A percentile compares a stretch with the other conserved stretches of the same genome.
phyloP scores from a whole-genome alignment of 306 rosid species.

The Glycyrrhiza uralensis region DNA sequence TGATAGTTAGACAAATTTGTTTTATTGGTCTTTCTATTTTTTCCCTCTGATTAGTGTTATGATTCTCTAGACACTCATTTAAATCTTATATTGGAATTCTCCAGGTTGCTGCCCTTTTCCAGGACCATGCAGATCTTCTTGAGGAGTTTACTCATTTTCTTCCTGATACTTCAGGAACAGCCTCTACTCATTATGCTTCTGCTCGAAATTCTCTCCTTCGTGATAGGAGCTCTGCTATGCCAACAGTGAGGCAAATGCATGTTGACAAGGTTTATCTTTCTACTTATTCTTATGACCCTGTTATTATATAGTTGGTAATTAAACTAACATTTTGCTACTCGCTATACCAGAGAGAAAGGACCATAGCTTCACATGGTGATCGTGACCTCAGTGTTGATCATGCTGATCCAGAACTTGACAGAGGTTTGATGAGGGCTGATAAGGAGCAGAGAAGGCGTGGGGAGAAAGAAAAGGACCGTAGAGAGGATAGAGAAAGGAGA shows the following conservation, averaged over 20 bases:
- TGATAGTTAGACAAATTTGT: not conserved
- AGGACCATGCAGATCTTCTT: slow-evolving; percentile 80
- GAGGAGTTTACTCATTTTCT: slow-evolving; percentile 88
- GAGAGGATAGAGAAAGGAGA: slow-evolving; percentile 70
- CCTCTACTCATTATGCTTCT: slow-evolving; percentile 55
- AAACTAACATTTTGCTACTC: slow-evolving; percentile 25
- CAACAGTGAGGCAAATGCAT: slow-evolving; percentile 58
- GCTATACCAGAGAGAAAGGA: slow-evolving; percentile 68
- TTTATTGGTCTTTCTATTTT: not conserved
- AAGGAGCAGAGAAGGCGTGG: slow-evolving; percentile 73
- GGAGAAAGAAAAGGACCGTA: slow-evolving; percentile 80
- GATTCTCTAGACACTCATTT: slow-evolving; percentile 8
- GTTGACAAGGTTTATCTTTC: slow-evolving; percentile 67
- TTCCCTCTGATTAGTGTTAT: not conserved
- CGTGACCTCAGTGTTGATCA: slow-evolving; percentile 70
- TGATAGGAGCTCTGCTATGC: slow-evolving; percentile 76
- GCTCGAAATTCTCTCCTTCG: slow-evolving; percentile 63
- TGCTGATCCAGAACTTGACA: slow-evolving; percentile 79
- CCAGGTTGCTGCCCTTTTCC: slow-evolving; percentile 86
- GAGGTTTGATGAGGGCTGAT: slow-evolving; percentile 56
- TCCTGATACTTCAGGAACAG: slow-evolving; percentile 74
- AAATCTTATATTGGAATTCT: slow-evolving; percentile 31
- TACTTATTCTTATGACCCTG: not conserved
- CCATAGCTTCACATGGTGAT: slow-evolving; percentile 54
- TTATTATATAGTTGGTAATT: slow-evolving; percentile 21